A percentile compares a stretch with the other conserved stretches of the same genome.
Evolutionary conservation across 2,329 filamentous ascomycete species (phyloP).

Genomic region (Alternaria incomplexa): DNA sequence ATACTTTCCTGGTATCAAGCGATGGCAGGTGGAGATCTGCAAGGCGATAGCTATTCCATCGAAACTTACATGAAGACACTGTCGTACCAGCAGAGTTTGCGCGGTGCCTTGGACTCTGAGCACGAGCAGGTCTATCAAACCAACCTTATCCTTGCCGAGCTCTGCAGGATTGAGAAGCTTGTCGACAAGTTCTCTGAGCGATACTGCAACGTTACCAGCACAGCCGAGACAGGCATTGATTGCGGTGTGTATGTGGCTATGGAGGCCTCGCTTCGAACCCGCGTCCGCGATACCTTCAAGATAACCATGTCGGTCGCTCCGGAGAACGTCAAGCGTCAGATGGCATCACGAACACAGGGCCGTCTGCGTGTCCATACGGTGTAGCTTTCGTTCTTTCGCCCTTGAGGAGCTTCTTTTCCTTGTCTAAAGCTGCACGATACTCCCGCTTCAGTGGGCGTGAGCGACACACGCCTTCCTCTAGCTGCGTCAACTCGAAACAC

Average conservation of each 20-base stretch:
- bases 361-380: conserved; percentile 39
- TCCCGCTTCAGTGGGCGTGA: background rate
- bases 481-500: background rate
- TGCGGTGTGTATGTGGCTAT: conserved; percentile 38
- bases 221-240: conserved; percentile 34
- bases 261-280: conserved; percentile 41
- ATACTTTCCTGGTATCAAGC: conserved; percentile 48
- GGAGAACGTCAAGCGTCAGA: conserved; percentile 42
- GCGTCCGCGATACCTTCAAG: conserved; percentile 46
- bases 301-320: conserved; percentile 45
- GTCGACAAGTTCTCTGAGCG: conserved; percentile 47
- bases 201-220: conserved; percentile 37
- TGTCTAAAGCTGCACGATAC: conserved; percentile 3
- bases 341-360: conserved; percentile 38
- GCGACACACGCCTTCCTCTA: background rate
- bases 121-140: conserved; percentile 41
- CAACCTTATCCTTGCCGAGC: conserved; percentile 41
- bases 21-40: conserved; percentile 34
- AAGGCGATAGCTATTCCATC: conserved; percentile 18
- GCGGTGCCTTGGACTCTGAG: conserved; percentile 31
- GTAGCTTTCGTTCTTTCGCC: conserved; percentile 13
- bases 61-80: conserved; percentile 39
- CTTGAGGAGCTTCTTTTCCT: conserved; percentile 1
- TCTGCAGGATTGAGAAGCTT: conserved; percentile 46
- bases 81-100: conserved; percentile 32